A percentile compares a stretch with the other conserved stretches of the same genome.
phyloP scores from a whole-genome alignment of 352 stramenopile genomes.

The Pythium angustatum region DNA sequence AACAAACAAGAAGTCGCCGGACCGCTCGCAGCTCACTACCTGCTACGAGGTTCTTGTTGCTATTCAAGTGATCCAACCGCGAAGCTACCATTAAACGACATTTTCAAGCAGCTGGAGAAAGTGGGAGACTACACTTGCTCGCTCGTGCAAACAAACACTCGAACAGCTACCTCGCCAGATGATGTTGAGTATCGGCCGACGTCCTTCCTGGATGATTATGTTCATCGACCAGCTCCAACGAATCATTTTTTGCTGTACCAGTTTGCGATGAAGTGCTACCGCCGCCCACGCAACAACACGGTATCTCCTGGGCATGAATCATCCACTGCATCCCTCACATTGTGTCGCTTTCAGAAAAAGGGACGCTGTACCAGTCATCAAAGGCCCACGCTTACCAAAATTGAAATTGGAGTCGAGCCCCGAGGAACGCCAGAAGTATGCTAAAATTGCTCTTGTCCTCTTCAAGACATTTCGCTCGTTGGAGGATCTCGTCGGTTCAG shows the following conservation, averaged over 20 bases:
- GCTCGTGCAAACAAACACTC: neutral
- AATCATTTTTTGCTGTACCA: neutral
- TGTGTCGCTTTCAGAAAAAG: neutral
- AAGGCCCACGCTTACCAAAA: neutral
- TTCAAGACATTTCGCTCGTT: neutral
- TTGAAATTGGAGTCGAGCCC: neutral
- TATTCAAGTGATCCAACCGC: conserved; percentile 11
- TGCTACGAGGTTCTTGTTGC: conserved; percentile 17
- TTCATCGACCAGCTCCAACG: neutral
- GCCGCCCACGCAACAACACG: neutral
- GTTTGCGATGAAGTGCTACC: neutral
- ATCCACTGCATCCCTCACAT: neutral
- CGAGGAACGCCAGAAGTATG: neutral
- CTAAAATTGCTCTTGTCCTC: neutral
- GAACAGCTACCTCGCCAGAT: neutral
- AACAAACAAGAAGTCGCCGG: conserved; percentile 27
- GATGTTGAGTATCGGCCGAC: neutral
- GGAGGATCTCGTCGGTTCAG: neutral
- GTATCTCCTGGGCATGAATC: neutral
- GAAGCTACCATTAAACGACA: neutral
- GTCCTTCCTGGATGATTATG: neutral
- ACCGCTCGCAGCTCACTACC: conserved; percentile 13
- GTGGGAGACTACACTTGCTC: neutral
- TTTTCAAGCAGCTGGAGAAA: neutral
- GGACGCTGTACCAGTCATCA: neutral